Conservation (phyloP, 108 stramenopile species). For the Cyclotella baltica region DNA sequence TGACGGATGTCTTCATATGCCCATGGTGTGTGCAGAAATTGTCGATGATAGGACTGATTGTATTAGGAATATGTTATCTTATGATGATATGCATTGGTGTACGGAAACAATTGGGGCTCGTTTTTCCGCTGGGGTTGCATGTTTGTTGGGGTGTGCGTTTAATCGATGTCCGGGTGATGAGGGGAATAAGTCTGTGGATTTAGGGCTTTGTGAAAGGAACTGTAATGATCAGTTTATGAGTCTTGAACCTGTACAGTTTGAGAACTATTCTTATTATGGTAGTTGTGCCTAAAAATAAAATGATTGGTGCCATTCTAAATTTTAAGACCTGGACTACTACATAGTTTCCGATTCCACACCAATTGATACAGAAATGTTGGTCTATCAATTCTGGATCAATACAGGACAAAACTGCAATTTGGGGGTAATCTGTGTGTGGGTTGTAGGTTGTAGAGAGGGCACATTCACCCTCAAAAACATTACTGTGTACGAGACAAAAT, state of each 20-base stretch:
- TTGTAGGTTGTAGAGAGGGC: too few relatives aligned
- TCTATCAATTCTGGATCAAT: too few relatives aligned
- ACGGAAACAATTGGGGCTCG: constrained; percentile 1
- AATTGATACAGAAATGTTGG: too few relatives aligned
- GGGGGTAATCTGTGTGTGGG: too few relatives aligned
- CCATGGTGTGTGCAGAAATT: not conserved
- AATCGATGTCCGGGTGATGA: not conserved
- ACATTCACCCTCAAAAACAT: too few relatives aligned
- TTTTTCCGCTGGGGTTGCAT: not conserved
- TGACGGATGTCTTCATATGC: not conserved
- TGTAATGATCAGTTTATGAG: constrained; percentile 7
- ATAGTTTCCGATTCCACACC: too few relatives aligned
- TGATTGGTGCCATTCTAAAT: too few relatives aligned
- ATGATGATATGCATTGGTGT: constrained; percentile 1
- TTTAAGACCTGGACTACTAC: too few relatives aligned
- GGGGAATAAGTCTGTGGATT: not conserved
- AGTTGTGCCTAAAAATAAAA: too few relatives aligned
- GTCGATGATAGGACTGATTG: not conserved
- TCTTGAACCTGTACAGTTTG: not conserved
- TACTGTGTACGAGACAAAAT: too few relatives aligned
- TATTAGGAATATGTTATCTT: not conserved
- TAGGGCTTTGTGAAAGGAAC: not conserved
- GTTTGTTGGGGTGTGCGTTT: constrained; percentile 1
- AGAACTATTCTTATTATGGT: too few relatives aligned
- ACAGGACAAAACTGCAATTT: too few relatives aligned